A percentile compares a stretch with the other conserved stretches of the same genome.
Evolutionary conservation across 768 basidiomycete genomes (phyloP).

Genomic region (Hypholoma sublateritium): DNA sequence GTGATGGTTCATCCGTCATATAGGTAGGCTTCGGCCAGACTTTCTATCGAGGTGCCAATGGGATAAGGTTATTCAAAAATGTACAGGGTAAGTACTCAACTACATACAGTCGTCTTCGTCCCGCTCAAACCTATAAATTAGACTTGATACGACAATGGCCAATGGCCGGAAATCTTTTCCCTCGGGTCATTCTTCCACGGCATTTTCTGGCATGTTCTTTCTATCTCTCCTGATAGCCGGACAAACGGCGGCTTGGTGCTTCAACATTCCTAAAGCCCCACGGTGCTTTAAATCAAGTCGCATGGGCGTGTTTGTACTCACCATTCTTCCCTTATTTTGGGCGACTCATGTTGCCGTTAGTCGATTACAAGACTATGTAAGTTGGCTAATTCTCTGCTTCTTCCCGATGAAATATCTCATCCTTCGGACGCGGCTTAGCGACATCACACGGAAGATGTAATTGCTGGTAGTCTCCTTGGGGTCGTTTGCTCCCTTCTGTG

Average conservation of each 20-base stretch:
- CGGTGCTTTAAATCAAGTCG: constrained; percentile 44
- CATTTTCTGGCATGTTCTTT: constrained; percentile 65
- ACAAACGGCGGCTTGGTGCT: constrained; percentile 62
- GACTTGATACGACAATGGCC: constrained; percentile 35
- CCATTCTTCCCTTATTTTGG: constrained; percentile 53
- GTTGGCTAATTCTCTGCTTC: constrained; percentile 21
- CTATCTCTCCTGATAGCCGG: constrained; percentile 62
- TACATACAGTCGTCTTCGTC: neutral
- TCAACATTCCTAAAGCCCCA: constrained; percentile 34
- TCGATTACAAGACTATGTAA: constrained; percentile 64
- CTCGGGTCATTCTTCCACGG: constrained; percentile 68
- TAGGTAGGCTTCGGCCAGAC: constrained; percentile 62
- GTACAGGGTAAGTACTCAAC: constrained; percentile 50
- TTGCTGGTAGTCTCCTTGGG: constrained; percentile 62
- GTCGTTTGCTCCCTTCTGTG: constrained; percentile 44
- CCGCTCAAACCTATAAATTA: constrained; percentile 5
- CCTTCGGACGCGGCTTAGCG: constrained; percentile 34
- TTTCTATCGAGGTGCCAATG: constrained; percentile 67
- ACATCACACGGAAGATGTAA: constrained; percentile 70
- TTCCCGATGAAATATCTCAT: neutral
- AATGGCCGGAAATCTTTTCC: constrained; percentile 66
- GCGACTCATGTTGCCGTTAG: constrained; percentile 62
- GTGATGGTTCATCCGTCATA: neutral
- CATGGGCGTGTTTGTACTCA: constrained; percentile 44
- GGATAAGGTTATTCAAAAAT: constrained; percentile 44